Conservation (phyloP, 2,329 filamentous ascomycete species). For the Truncatella angustata region DNA sequence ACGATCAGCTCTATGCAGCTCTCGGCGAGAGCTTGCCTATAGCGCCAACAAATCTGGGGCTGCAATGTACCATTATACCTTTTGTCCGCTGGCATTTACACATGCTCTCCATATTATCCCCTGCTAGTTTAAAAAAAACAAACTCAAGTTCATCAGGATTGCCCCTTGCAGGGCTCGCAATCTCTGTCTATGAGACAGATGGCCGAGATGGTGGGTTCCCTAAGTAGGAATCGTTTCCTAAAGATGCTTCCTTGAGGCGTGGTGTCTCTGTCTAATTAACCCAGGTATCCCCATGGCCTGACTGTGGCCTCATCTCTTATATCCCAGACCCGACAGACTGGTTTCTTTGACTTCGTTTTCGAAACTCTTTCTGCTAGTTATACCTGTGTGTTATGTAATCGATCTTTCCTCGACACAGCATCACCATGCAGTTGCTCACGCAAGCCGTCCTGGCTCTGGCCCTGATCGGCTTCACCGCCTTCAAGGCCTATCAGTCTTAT, state of each 20-base stretch:
- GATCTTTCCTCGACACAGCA: background rate
- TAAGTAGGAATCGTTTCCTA: background rate
- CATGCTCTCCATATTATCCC: too few species aligned
- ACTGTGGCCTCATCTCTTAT: background rate
- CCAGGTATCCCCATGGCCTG: background rate
- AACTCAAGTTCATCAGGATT: background rate
- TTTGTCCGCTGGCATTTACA: background rate
- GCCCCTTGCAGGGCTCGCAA: background rate
- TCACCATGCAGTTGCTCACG: slow-evolving; percentile 26
- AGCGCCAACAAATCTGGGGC: background rate
- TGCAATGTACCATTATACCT: background rate
- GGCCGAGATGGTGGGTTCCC: background rate
- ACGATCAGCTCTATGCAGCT: background rate
- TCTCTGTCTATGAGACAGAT: background rate
- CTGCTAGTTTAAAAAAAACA: too few species aligned
- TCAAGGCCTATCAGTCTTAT: slow-evolving; percentile 26
- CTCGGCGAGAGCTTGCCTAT: background rate
- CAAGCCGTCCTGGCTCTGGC: slow-evolving; percentile 17
- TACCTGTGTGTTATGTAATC: background rate
- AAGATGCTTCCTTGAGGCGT: background rate
- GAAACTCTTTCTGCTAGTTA: background rate
- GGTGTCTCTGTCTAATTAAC: background rate
- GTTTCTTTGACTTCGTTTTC: background rate
- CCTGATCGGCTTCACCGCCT: slow-evolving; percentile 19
- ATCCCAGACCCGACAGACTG: too few species aligned